A percentile compares a stretch with the other conserved stretches of the same genome.
Conservation (phyloP, 805 yeast genomes). For the Candida piceae region DNA sequence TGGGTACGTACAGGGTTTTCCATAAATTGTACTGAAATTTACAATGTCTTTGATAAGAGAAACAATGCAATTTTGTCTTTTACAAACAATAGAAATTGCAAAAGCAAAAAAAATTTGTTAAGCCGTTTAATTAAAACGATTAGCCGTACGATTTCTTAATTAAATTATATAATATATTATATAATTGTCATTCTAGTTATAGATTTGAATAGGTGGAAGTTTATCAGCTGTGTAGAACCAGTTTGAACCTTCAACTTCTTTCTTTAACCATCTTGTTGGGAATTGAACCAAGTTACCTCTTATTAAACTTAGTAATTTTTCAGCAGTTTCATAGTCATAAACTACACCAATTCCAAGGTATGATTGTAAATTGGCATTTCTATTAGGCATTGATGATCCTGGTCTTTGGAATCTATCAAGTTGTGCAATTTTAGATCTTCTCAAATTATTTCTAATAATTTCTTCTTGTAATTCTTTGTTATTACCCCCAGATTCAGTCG, state of each 20-base stretch:
- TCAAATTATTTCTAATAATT: slow-evolving; percentile 13
- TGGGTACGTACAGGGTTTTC: too few species aligned
- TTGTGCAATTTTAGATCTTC: slow-evolving; percentile 25
- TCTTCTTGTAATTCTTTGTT: slow-evolving; percentile 6
- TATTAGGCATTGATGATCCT: slow-evolving; percentile 6
- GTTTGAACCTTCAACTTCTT: slow-evolving; percentile 84
- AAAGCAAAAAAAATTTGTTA: too few species aligned
- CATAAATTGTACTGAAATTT: too few species aligned
- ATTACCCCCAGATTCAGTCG: background rate
- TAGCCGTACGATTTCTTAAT: too few species aligned
- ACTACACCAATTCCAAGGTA: slow-evolving; percentile 19
- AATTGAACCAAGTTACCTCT: slow-evolving; percentile 88
- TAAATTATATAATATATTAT: too few species aligned
- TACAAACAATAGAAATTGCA: too few species aligned
- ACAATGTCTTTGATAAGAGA: too few species aligned
- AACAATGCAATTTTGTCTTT: too few species aligned
- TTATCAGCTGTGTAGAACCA: slow-evolving; percentile 96
- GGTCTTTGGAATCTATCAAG: slow-evolving; percentile 24
- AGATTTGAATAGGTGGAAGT: slow-evolving; percentile 92
- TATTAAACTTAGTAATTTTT: slow-evolving; percentile 60
- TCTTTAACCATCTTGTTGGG: slow-evolving; percentile 85
- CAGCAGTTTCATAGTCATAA: slow-evolving; percentile 70
- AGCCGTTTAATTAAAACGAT: too few species aligned
- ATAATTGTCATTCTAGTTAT: too few species aligned
- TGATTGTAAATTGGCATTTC: slow-evolving; percentile 6